Base-by-base conservation (phyloP, 169 alveolate genomes). In the Babesia bovis region DNA sequence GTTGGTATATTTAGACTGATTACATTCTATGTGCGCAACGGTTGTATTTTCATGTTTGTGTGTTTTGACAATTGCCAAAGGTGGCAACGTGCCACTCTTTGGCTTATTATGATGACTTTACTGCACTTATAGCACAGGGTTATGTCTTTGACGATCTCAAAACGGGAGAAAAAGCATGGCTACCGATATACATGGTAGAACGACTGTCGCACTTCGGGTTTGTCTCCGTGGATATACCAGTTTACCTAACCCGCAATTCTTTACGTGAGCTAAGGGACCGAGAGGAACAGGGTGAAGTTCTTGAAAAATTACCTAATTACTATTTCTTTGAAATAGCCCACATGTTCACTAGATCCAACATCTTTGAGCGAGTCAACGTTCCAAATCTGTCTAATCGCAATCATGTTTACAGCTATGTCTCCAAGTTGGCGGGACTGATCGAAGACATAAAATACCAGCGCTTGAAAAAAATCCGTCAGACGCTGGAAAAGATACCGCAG, bases 91-190 rank as follows among this genome's bases (percentile, higher is more conserved):
- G 13, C 21, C 13, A 7, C 57, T 25, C 6, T 13, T n/a, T n/a
- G n/a, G n/a, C n/a, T n/a, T n/a, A n/a, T n/a, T n/a, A n/a, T n/a
- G n/a, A 49, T 5, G 7, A 21, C 50, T 17, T n/a, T n/a, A n/a
- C n/a, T n/a, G n/a, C n/a, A n/a, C n/a, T n/a, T n/a, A 12, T 49
- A 12, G 30, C n/a, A 38, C 55, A 78, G 85, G 93, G 93, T 0
- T 87, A 74, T 44, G 90, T 65, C 26, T 49, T 87, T 25, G 60
- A 77, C 26, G 83, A 75, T 35, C 72, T 87, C 59, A 87, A 84
- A 33, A 81, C 90, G 4, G 93, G 93, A n/a, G 91, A 87, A 59
- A 83, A 85, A 42, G 83, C 83, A 36, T 87, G 93, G 93, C 58
- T 81, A 32, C 93, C 93, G n/a, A 59, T 87, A 19, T 87, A 87